These are phyloP conservation scores for Diutina scorzettiae DNA, from an alignment of 1,139 yeast species.

Conservation along the genomic window DNA sequence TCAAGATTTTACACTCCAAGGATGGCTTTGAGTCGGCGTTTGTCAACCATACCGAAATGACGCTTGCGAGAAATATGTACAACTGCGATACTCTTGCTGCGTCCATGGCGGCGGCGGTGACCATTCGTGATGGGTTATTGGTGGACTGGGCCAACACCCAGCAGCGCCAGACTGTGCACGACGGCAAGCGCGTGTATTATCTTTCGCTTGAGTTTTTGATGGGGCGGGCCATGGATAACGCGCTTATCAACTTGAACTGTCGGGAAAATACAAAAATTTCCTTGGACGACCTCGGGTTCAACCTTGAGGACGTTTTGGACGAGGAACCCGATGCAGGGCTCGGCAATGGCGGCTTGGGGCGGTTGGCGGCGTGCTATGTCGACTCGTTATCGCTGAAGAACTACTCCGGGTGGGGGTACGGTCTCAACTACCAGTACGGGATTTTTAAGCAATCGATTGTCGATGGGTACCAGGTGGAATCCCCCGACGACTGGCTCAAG, in stretches of 20 bases:
- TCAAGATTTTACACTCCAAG: conserved; percentile 17
- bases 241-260: conserved; percentile 60
- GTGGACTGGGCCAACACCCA: conserved; percentile 92
- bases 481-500: conserved; percentile 90
- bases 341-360: conserved; percentile 93
- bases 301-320: conserved; percentile 72
- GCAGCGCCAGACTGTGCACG: conserved; percentile 74
- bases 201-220: conserved; percentile 80
- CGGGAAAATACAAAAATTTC: conserved; percentile 44
- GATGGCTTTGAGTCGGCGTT: conserved; percentile 53
- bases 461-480: conserved; percentile 88
- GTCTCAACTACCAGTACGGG: conserved; percentile 86
- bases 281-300: conserved; percentile 70
- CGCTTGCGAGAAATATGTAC: conserved; percentile 79
- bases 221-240: conserved; percentile 95
- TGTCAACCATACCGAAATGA: conserved; percentile 79
- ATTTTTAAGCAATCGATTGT: conserved; percentile 84
- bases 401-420: conserved; percentile 96
- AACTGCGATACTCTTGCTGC: conserved; percentile 91
- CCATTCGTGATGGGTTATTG: conserved; percentile 70
- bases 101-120: conserved; percentile 74
- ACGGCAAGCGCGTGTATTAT: conserved; percentile 81
- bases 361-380: conserved; percentile 89
- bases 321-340: conserved; percentile 91
- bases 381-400: conserved; percentile 81